phyloP scores from a whole-genome alignment of 345 rosid species.

The Geranium rotundifolium region DNA sequence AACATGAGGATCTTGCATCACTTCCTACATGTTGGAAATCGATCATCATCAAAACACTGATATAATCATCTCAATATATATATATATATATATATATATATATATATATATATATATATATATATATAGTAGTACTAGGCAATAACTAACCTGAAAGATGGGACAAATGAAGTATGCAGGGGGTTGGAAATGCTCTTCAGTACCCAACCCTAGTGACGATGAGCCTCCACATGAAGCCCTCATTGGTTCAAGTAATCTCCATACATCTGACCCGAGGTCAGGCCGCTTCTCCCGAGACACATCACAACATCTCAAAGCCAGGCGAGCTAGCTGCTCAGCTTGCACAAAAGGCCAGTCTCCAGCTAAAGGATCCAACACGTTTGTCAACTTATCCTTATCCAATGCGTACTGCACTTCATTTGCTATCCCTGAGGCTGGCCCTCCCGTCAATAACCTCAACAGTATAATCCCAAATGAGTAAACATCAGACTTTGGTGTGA shows the following conservation, averaged over 20 bases:
- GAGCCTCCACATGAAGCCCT: slow-evolving; percentile 72
- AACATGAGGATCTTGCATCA: slow-evolving; percentile 68
- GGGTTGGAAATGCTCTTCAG: slow-evolving; percentile 42
- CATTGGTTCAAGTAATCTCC: slow-evolving; percentile 85
- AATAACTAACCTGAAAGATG: slow-evolving; percentile 53
- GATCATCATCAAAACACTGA: no score
- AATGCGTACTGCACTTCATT: slow-evolving; percentile 63
- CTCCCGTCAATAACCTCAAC: slow-evolving; percentile 66
- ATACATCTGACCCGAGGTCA: slow-evolving; percentile 64
- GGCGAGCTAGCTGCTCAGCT: slow-evolving; percentile 68
- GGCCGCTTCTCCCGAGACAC: slow-evolving; percentile 56
- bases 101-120: not conserved
- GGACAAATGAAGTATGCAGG: slow-evolving; percentile 81
- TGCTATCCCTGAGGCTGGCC: slow-evolving; percentile 46
- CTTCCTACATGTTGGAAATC: slow-evolving; percentile 31
- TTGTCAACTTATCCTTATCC: slow-evolving; percentile 42
- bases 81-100: not conserved
- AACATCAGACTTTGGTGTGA: slow-evolving; percentile 73
- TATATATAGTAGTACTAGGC: not conserved
- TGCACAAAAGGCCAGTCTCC: slow-evolving; percentile 94
- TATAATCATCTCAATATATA: not conserved
- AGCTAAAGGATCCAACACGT: slow-evolving; percentile 71
- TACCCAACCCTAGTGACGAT: slow-evolving; percentile 21
- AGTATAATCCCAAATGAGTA: slow-evolving; percentile 77
- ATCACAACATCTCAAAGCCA: slow-evolving; percentile 84